phyloP scores from a whole-genome alignment of 257 asterid species.

The Solanum neorickii region DNA sequence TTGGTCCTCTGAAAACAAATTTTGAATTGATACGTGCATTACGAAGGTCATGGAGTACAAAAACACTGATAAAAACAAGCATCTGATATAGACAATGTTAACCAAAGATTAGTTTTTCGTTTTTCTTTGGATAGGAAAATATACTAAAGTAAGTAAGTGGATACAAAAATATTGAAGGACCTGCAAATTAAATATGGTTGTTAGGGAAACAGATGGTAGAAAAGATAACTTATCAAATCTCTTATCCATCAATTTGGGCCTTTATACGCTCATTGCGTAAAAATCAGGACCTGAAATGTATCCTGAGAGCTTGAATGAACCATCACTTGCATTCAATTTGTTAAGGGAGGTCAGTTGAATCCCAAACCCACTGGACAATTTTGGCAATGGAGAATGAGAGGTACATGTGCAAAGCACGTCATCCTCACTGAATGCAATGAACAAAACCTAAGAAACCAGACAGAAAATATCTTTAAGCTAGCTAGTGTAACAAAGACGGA shows the following conservation, averaged over 20 bases:
- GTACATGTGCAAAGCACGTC: slow-evolving; percentile 53
- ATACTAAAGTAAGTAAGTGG: slow-evolving; percentile 19
- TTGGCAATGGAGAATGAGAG: background rate
- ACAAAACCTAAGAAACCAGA: slow-evolving; percentile 2
- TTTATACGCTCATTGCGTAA: slow-evolving; percentile 4
- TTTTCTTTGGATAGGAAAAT: background rate
- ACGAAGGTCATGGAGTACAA: background rate
- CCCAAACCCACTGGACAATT: slow-evolving; percentile 18
- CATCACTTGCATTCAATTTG: slow-evolving; percentile 38
- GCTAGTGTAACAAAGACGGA: slow-evolving; percentile 19
- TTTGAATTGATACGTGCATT: background rate
- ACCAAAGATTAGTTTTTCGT: background rate
- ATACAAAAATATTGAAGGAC: slow-evolving; percentile 85
- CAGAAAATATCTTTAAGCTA: slow-evolving; percentile 3
- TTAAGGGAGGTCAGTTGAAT: slow-evolving; percentile 33
- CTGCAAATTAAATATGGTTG: slow-evolving; percentile 38
- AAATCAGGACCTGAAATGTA: slow-evolving; percentile 66
- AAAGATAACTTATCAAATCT: background rate
- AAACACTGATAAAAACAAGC: background rate
- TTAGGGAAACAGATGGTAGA: slow-evolving; percentile 10
- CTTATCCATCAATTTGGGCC: background rate
- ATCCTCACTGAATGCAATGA: slow-evolving; percentile 41
- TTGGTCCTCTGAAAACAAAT: background rate
- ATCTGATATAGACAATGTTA: slow-evolving; percentile 3
- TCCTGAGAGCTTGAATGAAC: slow-evolving; percentile 62